Evolutionary conservation across 2,329 filamentous ascomycete species (phyloP), one percentile per base, ranked within the genome.

Genomic region (Fusarium dimerum): DNA sequence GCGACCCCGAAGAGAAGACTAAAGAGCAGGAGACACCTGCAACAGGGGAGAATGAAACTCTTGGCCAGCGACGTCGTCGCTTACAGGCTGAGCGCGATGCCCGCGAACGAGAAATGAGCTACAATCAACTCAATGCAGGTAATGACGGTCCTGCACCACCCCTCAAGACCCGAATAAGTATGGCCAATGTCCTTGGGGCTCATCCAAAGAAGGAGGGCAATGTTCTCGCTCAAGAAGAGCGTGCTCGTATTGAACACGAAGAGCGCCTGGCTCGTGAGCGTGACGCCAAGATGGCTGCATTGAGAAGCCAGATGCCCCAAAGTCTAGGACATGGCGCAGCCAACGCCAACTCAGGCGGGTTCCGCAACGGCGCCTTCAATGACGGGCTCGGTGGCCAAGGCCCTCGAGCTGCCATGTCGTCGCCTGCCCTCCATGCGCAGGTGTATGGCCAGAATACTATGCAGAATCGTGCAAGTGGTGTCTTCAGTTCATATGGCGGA

Each of bases 61-160:
- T 94, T 0, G 90, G 89, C 10, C 88, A 93, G 68, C 85, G 90
- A 11, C 85, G 89, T 1, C 84, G 84, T 29, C 82, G 90, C 26
- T 76, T 94, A 2, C 88, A 92, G 67, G 84, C 85, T 7, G 84
- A 87, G 64, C 78, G 78, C 26, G 86, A 89, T 69, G 86, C 86
- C 7, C 80, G 83, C 29, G 80, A 82, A 55, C 73, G 77, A 40
- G 81, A 82, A 57, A 81, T 83, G 68, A 74, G 72, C 40, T 66
- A 72, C 38, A 68, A 69, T 48, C 62, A 65, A 16, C 56, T 64
- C 17, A 55, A 57, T 13, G 57, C 59, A 16, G 53, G 52, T n/a
- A 45, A 49, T 7, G 43, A 43, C 16, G 51, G 54, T 17, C 42
- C 55, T 5, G 58, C 42, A 9, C 32, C 32, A 15, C 32, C 32